phyloP scores from a whole-genome alignment of 192 early-diverging fungal genomes.

The Linnemannia elongata region DNA sequence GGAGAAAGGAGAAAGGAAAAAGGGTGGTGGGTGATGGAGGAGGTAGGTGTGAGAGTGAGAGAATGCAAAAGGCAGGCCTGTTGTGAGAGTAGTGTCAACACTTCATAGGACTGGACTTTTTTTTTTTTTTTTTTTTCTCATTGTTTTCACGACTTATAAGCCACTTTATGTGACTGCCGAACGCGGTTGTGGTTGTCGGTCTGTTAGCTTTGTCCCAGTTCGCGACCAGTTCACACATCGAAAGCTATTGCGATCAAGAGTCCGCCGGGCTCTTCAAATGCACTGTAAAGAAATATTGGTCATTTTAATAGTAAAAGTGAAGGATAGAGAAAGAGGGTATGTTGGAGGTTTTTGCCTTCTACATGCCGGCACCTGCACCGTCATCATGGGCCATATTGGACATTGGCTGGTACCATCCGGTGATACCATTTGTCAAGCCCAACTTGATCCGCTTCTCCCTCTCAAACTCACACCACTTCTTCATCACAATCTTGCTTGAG shows the following conservation, averaged over 20 bases:
- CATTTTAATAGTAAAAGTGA: not conserved
- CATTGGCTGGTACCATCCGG: constrained; percentile 53
- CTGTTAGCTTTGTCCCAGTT: too few species aligned
- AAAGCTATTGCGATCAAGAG: too few species aligned
- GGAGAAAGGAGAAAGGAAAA: not conserved
- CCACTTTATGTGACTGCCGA: not conserved
- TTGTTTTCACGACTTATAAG: constrained; percentile 9
- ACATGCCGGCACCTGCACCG: constrained; percentile 6
- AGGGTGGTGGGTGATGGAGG: not conserved
- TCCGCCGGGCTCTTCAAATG: too few species aligned
- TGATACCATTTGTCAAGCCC: constrained; percentile 50
- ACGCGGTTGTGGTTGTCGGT: not conserved
- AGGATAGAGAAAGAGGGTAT: not conserved
- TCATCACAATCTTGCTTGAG: constrained; percentile 79
- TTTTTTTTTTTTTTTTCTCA: constrained; percentile 45
- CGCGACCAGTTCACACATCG: too few species aligned
- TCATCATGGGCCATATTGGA: constrained; percentile 20
- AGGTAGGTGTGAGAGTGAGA: not conserved
- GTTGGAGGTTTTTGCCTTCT: not conserved
- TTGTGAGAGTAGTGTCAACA: not conserved
- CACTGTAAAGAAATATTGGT: not conserved
- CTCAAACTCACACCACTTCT: constrained; percentile 85
- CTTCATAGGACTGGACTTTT: constrained; percentile 8
- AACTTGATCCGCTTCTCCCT: constrained; percentile 62
- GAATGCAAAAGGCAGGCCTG: not conserved